phyloP scores from a whole-genome alignment of 1,284 basidiomycete genomes.

The Albatrellus sp. region DNA sequence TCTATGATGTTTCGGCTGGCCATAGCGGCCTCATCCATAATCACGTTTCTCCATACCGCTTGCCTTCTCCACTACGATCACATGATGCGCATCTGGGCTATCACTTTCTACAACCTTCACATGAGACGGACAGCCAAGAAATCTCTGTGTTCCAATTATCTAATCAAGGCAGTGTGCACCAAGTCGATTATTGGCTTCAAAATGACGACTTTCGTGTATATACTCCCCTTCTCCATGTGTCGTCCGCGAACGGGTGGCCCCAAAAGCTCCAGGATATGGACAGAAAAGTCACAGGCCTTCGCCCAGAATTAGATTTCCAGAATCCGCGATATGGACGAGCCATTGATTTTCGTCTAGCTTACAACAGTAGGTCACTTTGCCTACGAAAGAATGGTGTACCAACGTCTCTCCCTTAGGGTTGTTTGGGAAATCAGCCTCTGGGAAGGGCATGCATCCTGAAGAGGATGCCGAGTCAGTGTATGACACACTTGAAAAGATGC shows the following conservation, averaged over 20 bases:
- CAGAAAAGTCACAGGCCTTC: not conserved
- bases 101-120: slow-evolving; percentile 27
- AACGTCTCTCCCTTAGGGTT: slow-evolving; percentile 9
- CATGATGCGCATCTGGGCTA: slow-evolving; percentile 29
- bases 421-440: slow-evolving; percentile 21
- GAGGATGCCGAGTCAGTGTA: slow-evolving; percentile 27
- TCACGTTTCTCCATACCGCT: slow-evolving; percentile 30
- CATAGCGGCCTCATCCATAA: slow-evolving; percentile 28
- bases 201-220: too few species aligned
- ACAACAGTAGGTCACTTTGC: slow-evolving; percentile 31
- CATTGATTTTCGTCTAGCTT: slow-evolving; percentile 35
- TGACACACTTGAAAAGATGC: slow-evolving; percentile 37
- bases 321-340: slow-evolving; percentile 30
- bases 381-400: not conserved
- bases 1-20: slow-evolving; percentile 45
- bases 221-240: too few species aligned
- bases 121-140: slow-evolving; percentile 13
- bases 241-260: slow-evolving; percentile 22
- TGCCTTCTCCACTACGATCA: slow-evolving; percentile 21
- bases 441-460: slow-evolving; percentile 16
- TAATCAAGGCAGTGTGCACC: slow-evolving; percentile 33
- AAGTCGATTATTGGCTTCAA: slow-evolving; percentile 18
- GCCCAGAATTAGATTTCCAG: slow-evolving; percentile 30
- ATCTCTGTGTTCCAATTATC: slow-evolving; percentile 34
- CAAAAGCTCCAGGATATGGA: slow-evolving; percentile 28